Base-by-base conservation (phyloP, 1,284 basidiomycete species). In the Microbotryum violaceum region DNA sequence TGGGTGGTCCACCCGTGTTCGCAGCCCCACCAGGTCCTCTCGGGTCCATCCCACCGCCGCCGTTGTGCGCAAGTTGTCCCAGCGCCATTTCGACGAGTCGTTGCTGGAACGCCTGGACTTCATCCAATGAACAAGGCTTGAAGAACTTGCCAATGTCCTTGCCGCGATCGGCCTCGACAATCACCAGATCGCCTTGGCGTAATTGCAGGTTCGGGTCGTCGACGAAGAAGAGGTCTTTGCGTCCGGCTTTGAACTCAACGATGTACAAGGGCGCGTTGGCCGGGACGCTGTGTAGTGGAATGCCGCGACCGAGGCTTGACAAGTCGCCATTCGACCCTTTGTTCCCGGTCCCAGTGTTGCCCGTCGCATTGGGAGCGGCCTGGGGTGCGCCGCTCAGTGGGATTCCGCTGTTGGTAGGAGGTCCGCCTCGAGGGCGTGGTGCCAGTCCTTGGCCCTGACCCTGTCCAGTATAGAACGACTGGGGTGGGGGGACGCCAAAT, bases 111-210 rank as follows among this genome's bases (percentile, higher is more conserved):
- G 84, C 85, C 75, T 93, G 88, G 52, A 97, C 90, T 74, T 97
- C 90, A 37, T 85, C 85, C 8, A 92, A 81, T 89, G 71, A 94
- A 88, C 61, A 84, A 85, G 74, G 91, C 89, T 72, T 91, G 59
- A 63, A 64, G 52, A 62, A 66, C 54, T 69, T 69, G 57, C 67
- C 67, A 45, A 69, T 59, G 48, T 69, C 66, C 74, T 88, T 89
- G 21, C 94, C 94, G 27, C 94, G 82, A 75, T 97, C 94, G 9
- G 92, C 94, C 76, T 97, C 94, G 20, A 97, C 94, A 67, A 97
- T 91, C 60, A 97, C 94, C 49, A 93, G 78, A 74, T 97, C 94
- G 4, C 91, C 93, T 20, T 85, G 83, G 18, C 82, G 80, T 61
- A 91, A 73, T 6, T 58, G 66, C 25, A 72, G 58, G 9, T 78